These are phyloP conservation scores for Mycena olivaceomarginata DNA, from an alignment of 768 basidiomycete species.

Conservation along the genomic window DNA sequence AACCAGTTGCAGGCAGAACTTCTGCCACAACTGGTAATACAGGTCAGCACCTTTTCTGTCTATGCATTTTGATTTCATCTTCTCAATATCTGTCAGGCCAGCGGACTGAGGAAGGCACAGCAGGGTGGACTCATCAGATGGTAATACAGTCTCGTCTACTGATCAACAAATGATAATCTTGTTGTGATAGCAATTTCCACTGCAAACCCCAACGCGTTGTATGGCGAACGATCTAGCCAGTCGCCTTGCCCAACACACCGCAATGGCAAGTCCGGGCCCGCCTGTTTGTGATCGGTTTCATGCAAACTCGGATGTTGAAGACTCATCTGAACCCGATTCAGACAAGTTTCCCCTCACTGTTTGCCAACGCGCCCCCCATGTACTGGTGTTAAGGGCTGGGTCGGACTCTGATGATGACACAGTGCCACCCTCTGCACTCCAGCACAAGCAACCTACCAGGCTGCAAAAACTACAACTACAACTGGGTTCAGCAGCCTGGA, in stretches of 20 bases:
- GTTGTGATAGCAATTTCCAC: constrained; percentile 17
- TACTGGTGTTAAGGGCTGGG: not conserved
- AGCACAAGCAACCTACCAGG: not conserved
- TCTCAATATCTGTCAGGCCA: constrained; percentile 7
- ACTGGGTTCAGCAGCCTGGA: not conserved
- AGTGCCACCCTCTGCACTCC: constrained; percentile 1
- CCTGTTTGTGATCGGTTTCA: constrained; percentile 1
- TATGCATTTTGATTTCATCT: constrained; percentile 1
- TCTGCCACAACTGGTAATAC: not conserved
- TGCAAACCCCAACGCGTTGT: not conserved
- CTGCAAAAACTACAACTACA: not conserved
- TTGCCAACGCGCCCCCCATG: not conserved
- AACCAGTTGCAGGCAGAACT: constrained; percentile 8
- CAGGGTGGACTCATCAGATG: constrained; percentile 9
- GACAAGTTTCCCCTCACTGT: constrained; percentile 2
- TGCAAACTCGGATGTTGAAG: constrained; percentile 11
- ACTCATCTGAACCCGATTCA: not conserved
- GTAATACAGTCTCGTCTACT: constrained; percentile 18
- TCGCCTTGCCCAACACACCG: constrained; percentile 5
- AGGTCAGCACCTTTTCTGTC: constrained; percentile 4
- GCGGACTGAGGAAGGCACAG: not conserved
- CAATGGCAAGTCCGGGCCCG: constrained; percentile 2
- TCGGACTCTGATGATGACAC: not conserved
- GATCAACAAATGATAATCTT: constrained; percentile 19
- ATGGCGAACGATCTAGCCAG: not conserved